These are phyloP conservation scores for Ceratocystis harringtonii DNA, from an alignment of 2,329 filamentous ascomycete species.

Conservation along the genomic window DNA sequence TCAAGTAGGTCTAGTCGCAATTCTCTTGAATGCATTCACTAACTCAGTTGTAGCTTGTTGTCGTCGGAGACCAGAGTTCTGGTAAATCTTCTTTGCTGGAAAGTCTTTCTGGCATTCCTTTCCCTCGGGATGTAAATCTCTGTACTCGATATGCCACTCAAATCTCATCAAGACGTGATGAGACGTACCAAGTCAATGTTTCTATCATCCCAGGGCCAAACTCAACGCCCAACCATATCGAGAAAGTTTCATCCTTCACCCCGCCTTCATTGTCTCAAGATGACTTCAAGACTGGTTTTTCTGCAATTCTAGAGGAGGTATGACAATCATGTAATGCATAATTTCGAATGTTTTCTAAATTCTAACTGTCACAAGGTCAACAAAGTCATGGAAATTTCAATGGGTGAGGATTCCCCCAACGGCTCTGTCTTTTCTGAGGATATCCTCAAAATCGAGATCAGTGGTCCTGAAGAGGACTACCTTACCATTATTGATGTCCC, in stretches of 20 bases:
- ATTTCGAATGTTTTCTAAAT: conserved; percentile 6
- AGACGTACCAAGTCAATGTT: conserved; percentile 24
- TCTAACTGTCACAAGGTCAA: conserved; percentile 7
- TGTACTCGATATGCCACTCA: conserved; percentile 21
- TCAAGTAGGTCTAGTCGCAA: conserved; percentile 37
- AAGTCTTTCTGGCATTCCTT: conserved; percentile 20
- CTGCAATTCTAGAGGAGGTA: conserved; percentile 24
- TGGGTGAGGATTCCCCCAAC: conserved; percentile 17
- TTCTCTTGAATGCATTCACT: background rate
- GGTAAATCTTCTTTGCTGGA: conserved; percentile 22
- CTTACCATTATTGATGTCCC: conserved; percentile 35
- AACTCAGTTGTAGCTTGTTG: conserved; percentile 19
- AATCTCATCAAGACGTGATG: conserved; percentile 19
- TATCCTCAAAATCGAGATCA: conserved; percentile 20
- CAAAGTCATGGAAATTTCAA: conserved; percentile 8
- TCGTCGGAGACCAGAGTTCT: conserved; percentile 21
- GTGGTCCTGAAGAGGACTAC: conserved; percentile 21
- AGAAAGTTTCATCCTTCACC: background rate
- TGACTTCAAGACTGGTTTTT: conserved; percentile 25
- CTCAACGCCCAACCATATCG: conserved; percentile 17
- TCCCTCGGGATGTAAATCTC: conserved; percentile 20
- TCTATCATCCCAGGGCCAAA: conserved; percentile 28
- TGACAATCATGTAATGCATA: background rate
- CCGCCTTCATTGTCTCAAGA: background rate
- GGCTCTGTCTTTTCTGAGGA: conserved; percentile 20